Evolutionary conservation across 2,329 filamentous ascomycete species (phyloP), one percentile per base, ranked within the genome.

Genomic region (Fusarium tuaranense): DNA sequence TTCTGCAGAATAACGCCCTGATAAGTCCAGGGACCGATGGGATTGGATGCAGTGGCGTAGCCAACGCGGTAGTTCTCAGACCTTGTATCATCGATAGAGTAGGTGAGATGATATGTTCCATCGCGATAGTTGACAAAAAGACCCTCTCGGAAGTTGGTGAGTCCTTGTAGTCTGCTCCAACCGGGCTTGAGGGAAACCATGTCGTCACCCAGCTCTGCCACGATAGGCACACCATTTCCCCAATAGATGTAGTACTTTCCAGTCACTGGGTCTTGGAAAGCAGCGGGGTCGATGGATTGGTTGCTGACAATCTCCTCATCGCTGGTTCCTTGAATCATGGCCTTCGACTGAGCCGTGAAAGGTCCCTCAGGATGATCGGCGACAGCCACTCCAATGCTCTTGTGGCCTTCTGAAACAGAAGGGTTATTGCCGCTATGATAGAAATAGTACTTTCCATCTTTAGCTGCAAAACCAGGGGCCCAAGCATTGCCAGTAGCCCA

Each of bases 401-500:
- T 86, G 71, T 88, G 84, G 69, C 64, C 75, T 6, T 69, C 90
- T 84, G 36, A 88, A 82, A 75, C 70, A 0, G 88, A 88, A 0
- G 90, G 89, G 48, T 86, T 86, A 18, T 87, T 80, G 0, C 86
- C 86, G 41, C 83, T 87, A 80, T 92, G 92, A 81, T 91, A 92
- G 32, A 93, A 88, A 76, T 91, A 92, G 81, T 89, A 93, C 81
- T 90, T 91, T 0, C 89, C 89, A 68, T 89, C 84, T 60, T 88
- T 89, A 59, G 84, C 81, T 1, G 89, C 89, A 3, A 91, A 91
- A 62, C 91, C 90, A 0, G 91, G 91, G 0, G 91, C 91, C 91
- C 91, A 93, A 5, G 92, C 87, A 75, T 92, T 92, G 69, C 92
- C 91, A 1, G 85, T 87, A 0, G 90, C 90, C 91, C 91, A 93